Percentiles rank a stretch among this genome's conserved stretches.
Evolutionary conservation across 805 yeast genomes (phyloP).

Genomic region (Isabelozyma pseudorhagii): DNA sequence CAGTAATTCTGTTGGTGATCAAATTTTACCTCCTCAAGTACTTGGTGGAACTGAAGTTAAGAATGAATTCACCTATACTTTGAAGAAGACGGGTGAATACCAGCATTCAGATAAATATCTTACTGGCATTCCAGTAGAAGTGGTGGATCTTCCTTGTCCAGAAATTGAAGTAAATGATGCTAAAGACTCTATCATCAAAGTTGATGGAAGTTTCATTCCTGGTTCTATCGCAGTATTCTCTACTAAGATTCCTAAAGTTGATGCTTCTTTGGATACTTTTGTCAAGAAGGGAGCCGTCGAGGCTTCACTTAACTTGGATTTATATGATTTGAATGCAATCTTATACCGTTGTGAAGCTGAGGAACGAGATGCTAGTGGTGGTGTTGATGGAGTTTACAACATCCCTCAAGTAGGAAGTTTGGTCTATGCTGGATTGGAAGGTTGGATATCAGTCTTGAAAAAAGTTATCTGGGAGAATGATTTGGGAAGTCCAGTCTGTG

Average conservation of each 20-base stretch:
- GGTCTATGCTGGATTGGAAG: conserved; percentile 88
- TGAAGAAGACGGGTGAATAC: conserved; percentile 51
- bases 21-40: conserved; percentile 53
- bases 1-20: conserved; percentile 38
- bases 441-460: conserved; percentile 76
- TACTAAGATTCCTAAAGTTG: conserved; percentile 66
- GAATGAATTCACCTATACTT: conserved; percentile 55
- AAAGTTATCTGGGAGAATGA: conserved; percentile 65
- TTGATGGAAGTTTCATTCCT: conserved; percentile 70
- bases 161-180: conserved; percentile 40
- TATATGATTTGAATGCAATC: conserved; percentile 71
- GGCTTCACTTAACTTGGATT: conserved; percentile 58
- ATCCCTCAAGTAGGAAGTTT: conserved; percentile 73
- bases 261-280: conserved; percentile 58
- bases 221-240: conserved; percentile 87
- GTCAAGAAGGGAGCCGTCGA: conserved; percentile 74
- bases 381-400: conserved; percentile 67
- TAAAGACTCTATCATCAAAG: conserved; percentile 48
- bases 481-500: conserved; percentile 79
- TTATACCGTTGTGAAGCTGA: conserved; percentile 81
- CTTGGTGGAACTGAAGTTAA: conserved; percentile 60
- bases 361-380: conserved; percentile 77
- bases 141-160: conserved; percentile 53
- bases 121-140: conserved; percentile 63
- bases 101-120: conserved; percentile 40